Conservation (phyloP, 192 early-diverging fungal genomes). For the Podila minutissima region DNA sequence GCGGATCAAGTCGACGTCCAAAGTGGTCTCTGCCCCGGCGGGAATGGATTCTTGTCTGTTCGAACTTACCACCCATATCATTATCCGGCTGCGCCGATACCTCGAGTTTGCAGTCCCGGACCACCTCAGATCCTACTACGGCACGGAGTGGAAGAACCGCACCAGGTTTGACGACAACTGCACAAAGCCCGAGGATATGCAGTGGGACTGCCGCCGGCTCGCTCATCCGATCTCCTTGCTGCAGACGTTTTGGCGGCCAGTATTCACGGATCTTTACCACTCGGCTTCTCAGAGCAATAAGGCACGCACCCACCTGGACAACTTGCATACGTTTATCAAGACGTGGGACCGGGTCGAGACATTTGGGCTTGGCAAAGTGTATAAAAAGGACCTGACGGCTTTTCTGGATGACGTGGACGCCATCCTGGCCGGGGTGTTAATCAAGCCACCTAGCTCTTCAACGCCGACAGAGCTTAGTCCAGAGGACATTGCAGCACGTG, state of each 20-base stretch:
- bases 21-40: slow-evolving; percentile 4
- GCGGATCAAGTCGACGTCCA: slow-evolving; percentile 26
- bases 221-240: slow-evolving; percentile 21
- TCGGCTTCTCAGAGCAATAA: background rate
- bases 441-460: background rate
- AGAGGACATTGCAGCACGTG: background rate
- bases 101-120: slow-evolving; percentile 29
- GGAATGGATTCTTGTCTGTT: slow-evolving; percentile 40
- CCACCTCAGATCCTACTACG: slow-evolving; percentile 23
- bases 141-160: slow-evolving; percentile 19
- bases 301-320: slow-evolving; percentile 1
- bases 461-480: background rate
- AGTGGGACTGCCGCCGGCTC: slow-evolving; percentile 20
- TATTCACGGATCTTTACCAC: slow-evolving; percentile 18
- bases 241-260: slow-evolving; percentile 15
- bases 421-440: slow-evolving; percentile 17
- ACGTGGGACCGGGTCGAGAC: slow-evolving; percentile 37
- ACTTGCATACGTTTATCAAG: slow-evolving; percentile 32
- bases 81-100: slow-evolving; percentile 29
- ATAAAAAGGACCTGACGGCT: slow-evolving; percentile 37
- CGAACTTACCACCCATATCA: slow-evolving; percentile 24
- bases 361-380: slow-evolving; percentile 43
- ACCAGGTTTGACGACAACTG: slow-evolving; percentile 8
- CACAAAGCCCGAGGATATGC: slow-evolving; percentile 21
- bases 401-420: slow-evolving; percentile 36